A percentile compares a stretch with the other conserved stretches of the same genome.
Evolutionary conservation across 805 yeast species (phyloP).

Genomic region (Cyberlindnera nakhonratchasimensis): DNA sequence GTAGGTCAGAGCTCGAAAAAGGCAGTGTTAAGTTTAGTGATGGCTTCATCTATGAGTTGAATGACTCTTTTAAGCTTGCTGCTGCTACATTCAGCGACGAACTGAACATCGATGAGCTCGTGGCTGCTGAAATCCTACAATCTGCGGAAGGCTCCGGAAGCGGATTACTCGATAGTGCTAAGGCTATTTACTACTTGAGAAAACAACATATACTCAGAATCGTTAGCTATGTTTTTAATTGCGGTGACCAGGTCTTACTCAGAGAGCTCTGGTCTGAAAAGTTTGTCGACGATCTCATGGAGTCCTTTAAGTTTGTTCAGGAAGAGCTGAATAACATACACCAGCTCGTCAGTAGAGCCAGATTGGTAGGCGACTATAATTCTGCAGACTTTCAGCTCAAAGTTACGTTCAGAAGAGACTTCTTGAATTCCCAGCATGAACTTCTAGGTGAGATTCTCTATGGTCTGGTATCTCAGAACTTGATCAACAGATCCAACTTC

Average conservation of each 20-base stretch:
- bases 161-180: conserved; percentile 55
- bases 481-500: conserved; percentile 35
- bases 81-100: conserved; percentile 59
- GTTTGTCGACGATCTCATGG: conserved; percentile 43
- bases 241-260: conserved; percentile 27
- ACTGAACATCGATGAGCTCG: conserved; percentile 71
- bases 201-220: conserved; percentile 72
- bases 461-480: conserved; percentile 43
- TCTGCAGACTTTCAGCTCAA: conserved; percentile 43
- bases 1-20: conserved; percentile 44
- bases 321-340: conserved; percentile 50
- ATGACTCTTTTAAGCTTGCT: conserved; percentile 58
- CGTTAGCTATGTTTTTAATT: conserved; percentile 39
- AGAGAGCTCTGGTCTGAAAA: conserved; percentile 20
- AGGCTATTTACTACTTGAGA: conserved; percentile 64
- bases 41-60: conserved; percentile 54
- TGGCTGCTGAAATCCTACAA: conserved; percentile 66
- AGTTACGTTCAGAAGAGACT: conserved; percentile 57
- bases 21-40: conserved; percentile 48
- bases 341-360: conserved; percentile 47
- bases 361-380: conserved; percentile 50
- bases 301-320: conserved; percentile 58
- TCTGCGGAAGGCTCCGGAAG: conserved; percentile 46
- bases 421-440: conserved; percentile 67
- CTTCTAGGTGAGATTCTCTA: conserved; percentile 60